A percentile compares a stretch with the other conserved stretches of the same genome.
Conservation (phyloP, 257 asterid species). For the Echium plantagineum region DNA sequence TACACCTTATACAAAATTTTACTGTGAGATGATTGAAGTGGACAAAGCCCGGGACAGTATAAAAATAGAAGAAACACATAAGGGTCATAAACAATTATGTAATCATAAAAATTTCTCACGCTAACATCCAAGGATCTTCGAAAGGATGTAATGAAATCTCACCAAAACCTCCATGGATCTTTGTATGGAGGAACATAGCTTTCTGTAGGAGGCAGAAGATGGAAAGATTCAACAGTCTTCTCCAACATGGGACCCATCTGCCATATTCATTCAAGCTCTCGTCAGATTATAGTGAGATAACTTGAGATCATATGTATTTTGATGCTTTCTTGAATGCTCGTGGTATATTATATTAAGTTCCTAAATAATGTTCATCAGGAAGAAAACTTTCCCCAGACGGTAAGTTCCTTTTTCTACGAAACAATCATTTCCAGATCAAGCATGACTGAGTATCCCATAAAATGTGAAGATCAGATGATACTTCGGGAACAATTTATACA, state of each 20-base stretch:
- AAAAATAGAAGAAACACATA: neutral
- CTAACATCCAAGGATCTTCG: constrained; percentile 3
- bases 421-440: too few species aligned
- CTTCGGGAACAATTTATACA: too few species aligned
- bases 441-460: too few species aligned
- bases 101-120: constrained; percentile 10
- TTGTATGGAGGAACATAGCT: constrained; percentile 85
- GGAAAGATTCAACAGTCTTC: constrained; percentile 69
- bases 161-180: constrained; percentile 99
- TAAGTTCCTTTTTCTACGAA: too few species aligned
- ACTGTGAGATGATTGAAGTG: neutral
- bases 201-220: constrained; percentile 77
- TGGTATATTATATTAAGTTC: too few species aligned
- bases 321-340: too few species aligned
- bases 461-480: too few species aligned
- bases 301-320: too few species aligned
- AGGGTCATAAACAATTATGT: neutral
- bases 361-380: neutral
- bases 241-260: constrained; percentile 83
- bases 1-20: neutral
- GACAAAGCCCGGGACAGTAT: neutral
- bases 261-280: constrained; percentile 6
- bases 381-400: too few species aligned
- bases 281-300: neutral
- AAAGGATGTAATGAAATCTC: constrained; percentile 9